Base-by-base conservation (phyloP, 2,329 filamentous ascomycete species). In the Aspergillus felis region DNA sequence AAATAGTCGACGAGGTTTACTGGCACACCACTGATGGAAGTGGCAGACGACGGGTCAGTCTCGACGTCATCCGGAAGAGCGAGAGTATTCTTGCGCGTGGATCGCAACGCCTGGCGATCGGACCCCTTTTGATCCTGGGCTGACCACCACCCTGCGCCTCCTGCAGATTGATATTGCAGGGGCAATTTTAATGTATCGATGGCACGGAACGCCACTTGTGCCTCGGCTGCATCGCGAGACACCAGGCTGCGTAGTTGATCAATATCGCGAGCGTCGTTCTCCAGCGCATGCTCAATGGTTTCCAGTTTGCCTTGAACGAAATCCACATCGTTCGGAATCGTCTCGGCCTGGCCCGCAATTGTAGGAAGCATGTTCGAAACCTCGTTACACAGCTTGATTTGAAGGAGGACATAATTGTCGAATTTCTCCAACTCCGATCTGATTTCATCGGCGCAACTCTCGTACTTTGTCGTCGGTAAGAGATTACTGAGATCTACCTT, bases 391-490 rank as follows among this genome's bases (percentile, higher is more conserved):
- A 79, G 74, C 57, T 83, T 82, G 68, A 96, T 92, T 70, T 94
- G 91, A 54, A 83, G 82, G 66, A 91, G 85, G 65, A 99, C 93
- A 62, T 88, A 85, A 57, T 84, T 84, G 74, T 99, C 93, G 61
- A 96, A 85, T 9, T 81, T 77, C 61, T 90, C 85, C 60, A 99
- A 89, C 64, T 91, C 79, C 61, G 86, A 84, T 69, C 96, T 91
- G 17, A 96, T 80, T 29, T 90, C 86, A 64, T 93, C 89, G 59
- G 90, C 86, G 28, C 96, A 87, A 73, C 96, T 93, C 70, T 92
- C 91, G 79, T 94, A 97, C 60, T 94, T 90, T 3, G 92, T 96
- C 0, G 92, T 96, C 17, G 89, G 88, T 53, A 91, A 86, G 59
- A 97, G 80, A 69, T 90, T 90, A 65, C 84, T 84, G 53, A 90